Base-by-base conservation (phyloP, 164 flowering plant species). In the Sextonia rubra region DNA sequence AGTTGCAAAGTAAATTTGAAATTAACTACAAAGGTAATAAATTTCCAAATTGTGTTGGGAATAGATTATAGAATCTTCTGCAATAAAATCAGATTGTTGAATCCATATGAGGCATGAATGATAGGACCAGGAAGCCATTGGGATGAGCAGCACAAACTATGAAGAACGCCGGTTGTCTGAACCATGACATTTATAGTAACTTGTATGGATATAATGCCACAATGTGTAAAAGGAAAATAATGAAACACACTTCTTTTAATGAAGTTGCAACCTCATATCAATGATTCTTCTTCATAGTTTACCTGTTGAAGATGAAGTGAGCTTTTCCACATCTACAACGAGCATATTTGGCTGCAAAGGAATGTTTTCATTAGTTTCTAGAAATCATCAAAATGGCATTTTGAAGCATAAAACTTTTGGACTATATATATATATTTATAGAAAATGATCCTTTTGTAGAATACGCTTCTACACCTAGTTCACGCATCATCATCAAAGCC, bases 261-360 rank as follows among this genome's bases (percentile, higher is more conserved):
- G 58, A 52, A 15, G 58, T 12, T 17, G 20, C 58, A 52, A 52
- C 17, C 17, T 37, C 14, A 18, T 12, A 52, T 17, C 8, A 47
- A 27, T 26, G 44, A 29, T 15, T 27, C 18, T 27, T 64, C 32
- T 29, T 64, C 67, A 64, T 37, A 60, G 48, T 62, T 79, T 78
- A 92, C 97, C 98, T 82, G 77, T 68, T 64, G 81, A 37, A 37
- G 44, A 75, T n/a, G 92, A 86, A 49, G 44, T 89, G 78, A 96
- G 86, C 71, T 96, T 96, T 82, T 90, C 95, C 78, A 96, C 69
- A 82, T 96, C 98, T 80, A 92, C 91, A 75, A 96, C 98, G 75
- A 96, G 84, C 99, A 96, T 96, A 82, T 96, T 96, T 30, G 99
- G 98, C 99, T 96, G 97, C 85, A 85, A 81, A 70, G 73, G 55